phyloP scores from a whole-genome alignment of 2,329 filamentous ascomycete species.

The Dactylellina drechsleri region DNA sequence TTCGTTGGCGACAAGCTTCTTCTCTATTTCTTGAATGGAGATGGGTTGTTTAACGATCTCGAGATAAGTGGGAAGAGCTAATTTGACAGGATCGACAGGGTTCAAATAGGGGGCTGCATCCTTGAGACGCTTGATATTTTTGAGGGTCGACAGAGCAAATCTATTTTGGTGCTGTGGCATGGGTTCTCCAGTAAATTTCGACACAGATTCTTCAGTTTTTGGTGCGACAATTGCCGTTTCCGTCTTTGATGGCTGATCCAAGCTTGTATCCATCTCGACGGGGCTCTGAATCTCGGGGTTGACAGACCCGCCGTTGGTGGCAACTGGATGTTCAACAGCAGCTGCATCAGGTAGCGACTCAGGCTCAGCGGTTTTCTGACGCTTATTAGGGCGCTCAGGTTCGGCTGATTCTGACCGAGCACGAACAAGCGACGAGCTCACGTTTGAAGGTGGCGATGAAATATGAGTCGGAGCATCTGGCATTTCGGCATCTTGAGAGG shows the following conservation, averaged over 20 bases:
- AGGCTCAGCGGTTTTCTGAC: constrained; percentile 75
- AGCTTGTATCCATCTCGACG: constrained; percentile 59
- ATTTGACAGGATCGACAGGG: constrained; percentile 79
- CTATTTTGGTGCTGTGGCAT: constrained; percentile 72
- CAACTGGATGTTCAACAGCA: constrained; percentile 64
- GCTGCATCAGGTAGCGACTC: constrained; percentile 63
- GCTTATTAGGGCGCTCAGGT: constrained; percentile 78
- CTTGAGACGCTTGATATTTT: constrained; percentile 85
- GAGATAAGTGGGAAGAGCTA: constrained; percentile 79
- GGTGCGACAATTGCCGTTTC: constrained; percentile 19
- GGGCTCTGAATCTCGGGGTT: constrained; percentile 34
- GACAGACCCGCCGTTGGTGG: constrained; percentile 58
- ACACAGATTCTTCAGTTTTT: constrained; percentile 28
- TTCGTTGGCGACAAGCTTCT: constrained; percentile 75
- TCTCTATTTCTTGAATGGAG: constrained; percentile 84
- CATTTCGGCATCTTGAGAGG: constrained; percentile 66
- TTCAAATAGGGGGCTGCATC: constrained; percentile 78
- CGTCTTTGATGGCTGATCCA: constrained; percentile 58
- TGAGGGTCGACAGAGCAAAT: constrained; percentile 73
- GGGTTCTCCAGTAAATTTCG: constrained; percentile 59
- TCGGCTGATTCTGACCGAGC: constrained; percentile 77
- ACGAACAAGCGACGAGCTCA: constrained; percentile 74
- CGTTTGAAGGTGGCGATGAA: constrained; percentile 60
- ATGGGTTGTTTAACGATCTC: constrained; percentile 79
- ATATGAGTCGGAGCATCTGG: constrained; percentile 64